Conservation (phyloP, 2,329 filamentous ascomycete genomes). For the Aspergillus brunneoviolaceus region DNA sequence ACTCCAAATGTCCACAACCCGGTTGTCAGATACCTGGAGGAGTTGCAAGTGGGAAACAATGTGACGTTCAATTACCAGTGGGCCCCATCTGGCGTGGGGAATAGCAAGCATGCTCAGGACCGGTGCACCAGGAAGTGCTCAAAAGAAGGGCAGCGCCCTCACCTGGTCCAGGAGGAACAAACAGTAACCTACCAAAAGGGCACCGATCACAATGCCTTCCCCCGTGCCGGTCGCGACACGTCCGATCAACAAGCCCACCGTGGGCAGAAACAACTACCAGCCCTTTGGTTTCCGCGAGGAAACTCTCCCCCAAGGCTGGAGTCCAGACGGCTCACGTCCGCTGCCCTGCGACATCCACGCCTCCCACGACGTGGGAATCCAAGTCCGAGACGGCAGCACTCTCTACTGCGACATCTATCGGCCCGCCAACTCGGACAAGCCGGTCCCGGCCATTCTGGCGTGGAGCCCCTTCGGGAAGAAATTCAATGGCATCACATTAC, state of each 20-base stretch:
- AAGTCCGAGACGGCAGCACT: conserved; percentile 3
- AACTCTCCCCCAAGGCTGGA: conserved; percentile 1
- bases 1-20: not conserved
- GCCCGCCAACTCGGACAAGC: not conserved
- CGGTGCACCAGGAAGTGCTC: not conserved
- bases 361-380: conserved; percentile 3
- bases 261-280: conserved; percentile 7
- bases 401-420: conserved; percentile 7
- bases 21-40: not conserved
- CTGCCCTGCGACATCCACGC: conserved; percentile 3
- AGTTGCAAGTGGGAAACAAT: too few species aligned
- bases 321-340: conserved; percentile 2
- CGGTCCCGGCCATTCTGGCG: conserved; percentile 1
- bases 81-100: not conserved
- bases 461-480: conserved; percentile 5
- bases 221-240: conserved; percentile 3
- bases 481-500: conserved; percentile 4
- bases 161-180: not conserved
- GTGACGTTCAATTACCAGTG: too few species aligned
- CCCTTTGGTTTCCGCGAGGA: conserved; percentile 3
- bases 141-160: not conserved
- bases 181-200: too few species aligned
- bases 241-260: conserved; percentile 6
- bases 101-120: not conserved
- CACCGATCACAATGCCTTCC: conserved; percentile 1